Base-by-base conservation (phyloP, 805 yeast genomes). In the Debaryomyces maramus region DNA sequence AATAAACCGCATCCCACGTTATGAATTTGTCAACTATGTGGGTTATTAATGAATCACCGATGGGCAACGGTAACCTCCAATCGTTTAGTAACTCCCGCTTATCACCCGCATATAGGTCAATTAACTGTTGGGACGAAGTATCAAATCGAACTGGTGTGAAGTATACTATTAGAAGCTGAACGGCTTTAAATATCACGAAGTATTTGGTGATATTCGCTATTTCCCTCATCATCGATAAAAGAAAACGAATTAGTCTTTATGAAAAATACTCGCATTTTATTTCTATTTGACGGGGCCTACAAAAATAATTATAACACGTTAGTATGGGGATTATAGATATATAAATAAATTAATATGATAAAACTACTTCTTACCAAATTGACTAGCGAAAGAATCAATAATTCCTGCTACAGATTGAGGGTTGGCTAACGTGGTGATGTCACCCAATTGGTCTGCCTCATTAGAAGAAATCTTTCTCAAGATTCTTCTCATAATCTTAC, bases 1-100 rank as follows among this genome's bases (percentile, higher is more conserved):
- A 89, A 60, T 82, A 89, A 0, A 89, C 93, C 1, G 83, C 73
- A 58, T 91, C 99, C 98, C 98, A 91, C 3, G 81, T 73, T 18
- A 86, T 64, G 4, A 88, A 67, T 40, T 76, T 79, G 38, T 75
- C 69, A 37, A 79, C 53, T 1, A 80, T 34, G n/a, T 51, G 31
- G 20, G 38, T 32, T 17, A 55, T 28, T 13, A 43, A n/a, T 18
- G 26, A 22, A 22, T 22, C 26, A 22, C 20, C 13, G 19, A n/a
- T 32, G 7, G 10, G 14, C 18, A 32, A 32, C 7, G 36, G 36
- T 20, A 32, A 7, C 4, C 13, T 32, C n/a, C 26, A 17, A 11
- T 13, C 14, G 14, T 6, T 11, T 32, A 32, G 14, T 6, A 32
- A 9, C 14, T 32, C 14, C 14, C n/a, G 6, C 20, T 32, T 32